Conservation (phyloP, 108 stramenopile genomes). For the Nitzschia palea region DNA sequence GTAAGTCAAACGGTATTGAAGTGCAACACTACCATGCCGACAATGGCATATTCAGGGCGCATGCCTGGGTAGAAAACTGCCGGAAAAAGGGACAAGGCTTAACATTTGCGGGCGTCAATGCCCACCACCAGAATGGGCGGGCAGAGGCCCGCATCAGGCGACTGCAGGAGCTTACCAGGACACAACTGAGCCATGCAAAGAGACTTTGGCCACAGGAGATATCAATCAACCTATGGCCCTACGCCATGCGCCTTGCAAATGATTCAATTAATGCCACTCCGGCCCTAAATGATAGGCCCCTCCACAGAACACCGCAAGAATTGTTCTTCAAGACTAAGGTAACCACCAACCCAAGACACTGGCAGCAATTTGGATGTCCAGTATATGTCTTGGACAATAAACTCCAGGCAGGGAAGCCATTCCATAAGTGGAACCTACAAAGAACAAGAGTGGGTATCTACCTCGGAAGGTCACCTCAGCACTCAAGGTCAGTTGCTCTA, state of each 20-base stretch:
- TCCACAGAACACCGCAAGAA: neutral
- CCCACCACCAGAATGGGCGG: conserved; percentile 53
- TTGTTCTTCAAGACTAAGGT: neutral
- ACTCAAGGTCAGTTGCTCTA: neutral
- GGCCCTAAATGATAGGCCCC: no score
- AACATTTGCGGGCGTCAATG: conserved; percentile 50
- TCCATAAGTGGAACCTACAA: no score
- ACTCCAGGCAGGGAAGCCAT: no score
- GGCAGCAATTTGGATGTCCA: no score
- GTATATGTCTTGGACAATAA: no score
- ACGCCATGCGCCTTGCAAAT: conserved; percentile 34
- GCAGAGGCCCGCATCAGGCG: conserved; percentile 38
- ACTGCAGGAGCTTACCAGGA: conserved; percentile 41
- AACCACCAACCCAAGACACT: neutral
- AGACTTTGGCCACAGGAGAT: conserved; percentile 41
- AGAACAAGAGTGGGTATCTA: conserved; percentile 27
- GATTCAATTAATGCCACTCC: conserved; percentile 24
- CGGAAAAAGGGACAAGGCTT: conserved; percentile 25
- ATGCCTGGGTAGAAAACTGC: conserved; percentile 19
- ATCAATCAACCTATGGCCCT: conserved; percentile 48
- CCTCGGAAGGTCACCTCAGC: conserved; percentile 17
- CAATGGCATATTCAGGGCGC: conserved; percentile 50
- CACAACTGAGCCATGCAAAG: conserved; percentile 47
- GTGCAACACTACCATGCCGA: conserved; percentile 50
- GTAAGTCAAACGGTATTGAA: neutral